These are phyloP conservation scores for Trypanosoma boissoni DNA, from an alignment of 208 protist genomes.

Conservation along the genomic window DNA sequence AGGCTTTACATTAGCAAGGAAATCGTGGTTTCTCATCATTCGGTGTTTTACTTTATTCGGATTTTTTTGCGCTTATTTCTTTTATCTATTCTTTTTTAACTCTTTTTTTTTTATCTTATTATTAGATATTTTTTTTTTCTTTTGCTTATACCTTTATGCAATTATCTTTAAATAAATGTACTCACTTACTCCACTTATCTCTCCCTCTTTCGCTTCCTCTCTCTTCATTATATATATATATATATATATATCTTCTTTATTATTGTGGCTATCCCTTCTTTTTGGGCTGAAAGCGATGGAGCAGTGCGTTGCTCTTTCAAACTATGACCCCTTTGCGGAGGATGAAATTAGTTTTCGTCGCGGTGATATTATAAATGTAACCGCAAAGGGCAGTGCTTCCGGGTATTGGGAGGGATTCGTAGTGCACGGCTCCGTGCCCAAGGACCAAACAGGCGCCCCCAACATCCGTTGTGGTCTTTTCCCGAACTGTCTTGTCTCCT, in stretches of 20 bases:
- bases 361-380: conserved; percentile 85
- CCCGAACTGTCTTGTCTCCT: conserved; percentile 44
- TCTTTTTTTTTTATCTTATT: conserved; percentile 17
- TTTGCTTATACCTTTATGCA: not conserved
- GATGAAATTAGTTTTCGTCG: conserved; percentile 86
- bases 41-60: conserved; percentile 1
- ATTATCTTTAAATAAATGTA: conserved; percentile 3
- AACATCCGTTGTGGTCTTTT: conserved; percentile 19
- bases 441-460: not conserved
- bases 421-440: conserved; percentile 9
- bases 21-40: conserved; percentile 4
- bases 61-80: conserved; percentile 1
- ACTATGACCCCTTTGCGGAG: conserved; percentile 49
- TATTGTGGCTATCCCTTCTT: conserved; percentile 5
- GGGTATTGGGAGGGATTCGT: conserved; percentile 89
- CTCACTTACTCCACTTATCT: conserved; percentile 1
- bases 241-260: conserved; percentile 9
- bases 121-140: conserved; percentile 16
- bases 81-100: conserved; percentile 22
- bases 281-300: conserved; percentile 22
- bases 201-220: not conserved
- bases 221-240: not conserved
- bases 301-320: conserved; percentile 75
- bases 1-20: not conserved
- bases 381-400: conserved; percentile 59